These are phyloP conservation scores for Sphaerulina musiva DNA, from an alignment of 2,329 filamentous ascomycete genomes.

Conservation along the genomic window DNA sequence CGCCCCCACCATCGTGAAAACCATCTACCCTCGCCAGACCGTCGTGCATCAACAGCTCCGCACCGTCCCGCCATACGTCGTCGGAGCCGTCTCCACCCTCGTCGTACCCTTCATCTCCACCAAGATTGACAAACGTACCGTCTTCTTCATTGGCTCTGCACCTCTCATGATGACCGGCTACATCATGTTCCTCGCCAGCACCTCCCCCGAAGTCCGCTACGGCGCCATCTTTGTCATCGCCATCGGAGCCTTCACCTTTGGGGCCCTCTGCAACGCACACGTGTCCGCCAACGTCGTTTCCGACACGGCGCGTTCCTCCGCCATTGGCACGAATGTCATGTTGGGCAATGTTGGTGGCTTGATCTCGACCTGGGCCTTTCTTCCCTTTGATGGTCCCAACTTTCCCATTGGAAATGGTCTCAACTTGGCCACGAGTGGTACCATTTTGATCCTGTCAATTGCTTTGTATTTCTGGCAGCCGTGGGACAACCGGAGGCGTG, in stretches of 20 bases:
- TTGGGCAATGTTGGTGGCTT: constrained; percentile 61
- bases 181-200: constrained; percentile 60
- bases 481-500: constrained; percentile 55
- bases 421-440: constrained; percentile 58
- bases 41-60: constrained; percentile 61
- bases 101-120: constrained; percentile 56
- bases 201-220: constrained; percentile 52
- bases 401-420: constrained; percentile 66
- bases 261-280: constrained; percentile 60
- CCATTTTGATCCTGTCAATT: constrained; percentile 49
- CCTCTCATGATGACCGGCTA: constrained; percentile 64
- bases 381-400: constrained; percentile 57
- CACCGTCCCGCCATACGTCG: constrained; percentile 64
- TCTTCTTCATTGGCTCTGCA: constrained; percentile 55
- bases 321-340: constrained; percentile 64
- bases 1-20: constrained; percentile 61
- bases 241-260: constrained; percentile 56
- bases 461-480: constrained; percentile 55
- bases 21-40: constrained; percentile 55
- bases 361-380: constrained; percentile 31
- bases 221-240: constrained; percentile 65
- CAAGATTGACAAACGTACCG: constrained; percentile 52
- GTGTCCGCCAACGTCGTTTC: constrained; percentile 64
- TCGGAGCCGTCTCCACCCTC: constrained; percentile 61
- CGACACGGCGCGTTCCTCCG: constrained; percentile 61